A percentile compares a stretch with the other conserved stretches of the same genome.
Evolutionary conservation across 2,329 filamentous ascomycete genomes (phyloP).

Genomic region (Orbilia blumenaviensis): DNA sequence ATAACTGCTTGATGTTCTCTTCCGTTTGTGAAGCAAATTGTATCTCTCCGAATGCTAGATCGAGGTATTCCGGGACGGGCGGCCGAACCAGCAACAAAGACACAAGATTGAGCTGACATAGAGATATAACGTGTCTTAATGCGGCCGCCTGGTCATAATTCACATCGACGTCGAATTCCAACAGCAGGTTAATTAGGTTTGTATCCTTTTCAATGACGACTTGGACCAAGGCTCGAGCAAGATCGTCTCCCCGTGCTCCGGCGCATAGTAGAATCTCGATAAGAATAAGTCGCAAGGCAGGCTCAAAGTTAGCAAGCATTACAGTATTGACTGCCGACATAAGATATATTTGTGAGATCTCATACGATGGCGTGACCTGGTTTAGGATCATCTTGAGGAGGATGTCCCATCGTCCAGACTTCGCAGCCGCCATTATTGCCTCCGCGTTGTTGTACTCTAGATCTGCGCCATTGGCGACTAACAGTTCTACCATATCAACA

Average conservation of each 20-base stretch:
- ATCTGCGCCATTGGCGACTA: conserved; percentile 45
- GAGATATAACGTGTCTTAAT: conserved; percentile 26
- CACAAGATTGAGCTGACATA: conserved; percentile 13
- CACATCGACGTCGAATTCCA: conserved; percentile 41
- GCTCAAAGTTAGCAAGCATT: conserved; percentile 11
- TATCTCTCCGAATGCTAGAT: conserved; percentile 45
- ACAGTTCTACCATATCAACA: conserved; percentile 27
- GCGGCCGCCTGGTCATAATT: conserved; percentile 42
- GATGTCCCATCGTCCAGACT: conserved; percentile 40
- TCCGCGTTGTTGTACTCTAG: conserved; percentile 46
- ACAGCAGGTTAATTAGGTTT: conserved; percentile 34
- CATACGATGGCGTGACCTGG: conserved; percentile 12
- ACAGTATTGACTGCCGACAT: conserved; percentile 24
- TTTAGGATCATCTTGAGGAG: conserved; percentile 41
- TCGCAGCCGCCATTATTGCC: conserved; percentile 17
- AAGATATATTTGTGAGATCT: conserved; percentile 39
- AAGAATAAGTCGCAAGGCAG: conserved; percentile 26
- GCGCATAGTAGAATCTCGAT: conserved; percentile 49
- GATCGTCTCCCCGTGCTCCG: conserved; percentile 31
- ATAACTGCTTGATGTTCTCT: conserved; percentile 22
- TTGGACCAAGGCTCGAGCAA: conserved; percentile 19
- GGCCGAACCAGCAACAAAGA: conserved; percentile 18
- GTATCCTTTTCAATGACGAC: conserved; percentile 38
- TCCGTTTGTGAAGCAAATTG: conserved; percentile 43
- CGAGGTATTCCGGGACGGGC: conserved; percentile 27